Percentiles rank a stretch among this genome's conserved stretches.
phyloP scores from a whole-genome alignment of 2,329 filamentous ascomycete species.

The Fusarium aywerte region DNA sequence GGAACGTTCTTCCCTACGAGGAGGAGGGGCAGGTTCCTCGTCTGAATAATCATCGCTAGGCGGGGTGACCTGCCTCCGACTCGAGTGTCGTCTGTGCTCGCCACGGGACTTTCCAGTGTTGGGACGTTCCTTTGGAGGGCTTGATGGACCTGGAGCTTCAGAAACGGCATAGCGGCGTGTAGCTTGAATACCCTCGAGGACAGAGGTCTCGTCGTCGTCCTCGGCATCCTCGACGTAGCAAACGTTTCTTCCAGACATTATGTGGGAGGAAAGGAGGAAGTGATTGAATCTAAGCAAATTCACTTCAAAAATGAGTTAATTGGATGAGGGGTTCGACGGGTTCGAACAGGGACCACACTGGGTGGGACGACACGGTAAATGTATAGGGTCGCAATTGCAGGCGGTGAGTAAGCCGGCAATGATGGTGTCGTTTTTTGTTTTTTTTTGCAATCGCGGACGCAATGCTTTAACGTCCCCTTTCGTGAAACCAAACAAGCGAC shows the following conservation, averaged over 20 bases:
- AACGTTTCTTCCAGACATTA: slow-evolving; percentile 57
- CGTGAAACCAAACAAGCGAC: slow-evolving; percentile 39
- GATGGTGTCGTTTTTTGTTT: slow-evolving; percentile 12
- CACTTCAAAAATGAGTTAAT: slow-evolving; percentile 36
- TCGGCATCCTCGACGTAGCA: slow-evolving; percentile 64
- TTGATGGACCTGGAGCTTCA: slow-evolving; percentile 54
- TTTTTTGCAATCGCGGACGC: slow-evolving; percentile 35
- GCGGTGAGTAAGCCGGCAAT: slow-evolving; percentile 37
- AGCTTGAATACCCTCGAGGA: slow-evolving; percentile 54
- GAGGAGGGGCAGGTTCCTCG: slow-evolving; percentile 52
- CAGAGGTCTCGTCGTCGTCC: slow-evolving; percentile 60
- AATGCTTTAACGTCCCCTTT: slow-evolving; percentile 43
- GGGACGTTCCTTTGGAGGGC: slow-evolving; percentile 60
- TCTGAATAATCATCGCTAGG: slow-evolving; percentile 51
- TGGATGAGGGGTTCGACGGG: slow-evolving; percentile 39
- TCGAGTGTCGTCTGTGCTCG: slow-evolving; percentile 48
- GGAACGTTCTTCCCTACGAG: slow-evolving; percentile 49
- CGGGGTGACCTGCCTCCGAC: slow-evolving; percentile 53
- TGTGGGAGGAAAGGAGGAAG: slow-evolving; percentile 37
- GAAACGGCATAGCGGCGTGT: slow-evolving; percentile 61
- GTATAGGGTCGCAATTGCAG: slow-evolving; percentile 38
- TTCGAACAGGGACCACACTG: slow-evolving; percentile 46
- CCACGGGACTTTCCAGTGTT: slow-evolving; percentile 64
- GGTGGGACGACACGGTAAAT: slow-evolving; percentile 43
- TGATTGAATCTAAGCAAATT: slow-evolving; percentile 40